A percentile compares a stretch with the other conserved stretches of the same genome.
Conservation (phyloP, 2,329 filamentous ascomycete genomes). For the Lachnum nothofagi region DNA sequence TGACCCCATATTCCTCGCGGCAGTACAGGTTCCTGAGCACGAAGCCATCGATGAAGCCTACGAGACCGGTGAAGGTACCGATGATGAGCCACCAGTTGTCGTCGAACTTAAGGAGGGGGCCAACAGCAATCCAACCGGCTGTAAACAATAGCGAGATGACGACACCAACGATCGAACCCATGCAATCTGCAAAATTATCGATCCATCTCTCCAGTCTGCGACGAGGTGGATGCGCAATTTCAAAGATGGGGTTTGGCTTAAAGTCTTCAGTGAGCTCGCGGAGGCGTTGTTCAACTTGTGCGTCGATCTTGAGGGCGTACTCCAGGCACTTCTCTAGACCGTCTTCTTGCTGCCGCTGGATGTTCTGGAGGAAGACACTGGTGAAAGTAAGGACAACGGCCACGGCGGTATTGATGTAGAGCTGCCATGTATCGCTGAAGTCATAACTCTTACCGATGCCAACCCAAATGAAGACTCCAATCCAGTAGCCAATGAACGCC, state of each 20-base stretch:
- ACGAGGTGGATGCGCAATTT: slow-evolving; percentile 33
- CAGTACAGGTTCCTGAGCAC: slow-evolving; percentile 41
- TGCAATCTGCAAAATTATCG: slow-evolving; percentile 40
- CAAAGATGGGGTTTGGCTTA: slow-evolving; percentile 32
- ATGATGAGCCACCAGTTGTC: slow-evolving; percentile 45
- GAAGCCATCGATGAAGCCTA: slow-evolving; percentile 43
- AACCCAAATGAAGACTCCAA: slow-evolving; percentile 35
- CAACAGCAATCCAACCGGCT: slow-evolving; percentile 37
- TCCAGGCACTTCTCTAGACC: slow-evolving; percentile 33
- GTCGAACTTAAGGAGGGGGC: slow-evolving; percentile 37
- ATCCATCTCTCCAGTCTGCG: slow-evolving; percentile 35
- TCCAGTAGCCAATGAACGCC: slow-evolving; percentile 34
- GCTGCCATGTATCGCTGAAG: slow-evolving; percentile 37
- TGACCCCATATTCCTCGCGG: slow-evolving; percentile 19
- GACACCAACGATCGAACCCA: slow-evolving; percentile 40
- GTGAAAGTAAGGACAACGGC: slow-evolving; percentile 40
- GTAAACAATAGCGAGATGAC: slow-evolving; percentile 36
- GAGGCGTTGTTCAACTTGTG: slow-evolving; percentile 33
- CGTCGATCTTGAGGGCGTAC: slow-evolving; percentile 34
- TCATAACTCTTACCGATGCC: slow-evolving; percentile 29
- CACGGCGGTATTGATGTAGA: slow-evolving; percentile 42
- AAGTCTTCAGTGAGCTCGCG: slow-evolving; percentile 34
- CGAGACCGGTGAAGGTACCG: slow-evolving; percentile 43
- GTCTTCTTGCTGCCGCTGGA: slow-evolving; percentile 35
- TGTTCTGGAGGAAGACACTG: slow-evolving; percentile 37